Base-by-base conservation (phyloP, 495 filamentous ascomycete genomes). In the Bacidia gigantensis region DNA sequence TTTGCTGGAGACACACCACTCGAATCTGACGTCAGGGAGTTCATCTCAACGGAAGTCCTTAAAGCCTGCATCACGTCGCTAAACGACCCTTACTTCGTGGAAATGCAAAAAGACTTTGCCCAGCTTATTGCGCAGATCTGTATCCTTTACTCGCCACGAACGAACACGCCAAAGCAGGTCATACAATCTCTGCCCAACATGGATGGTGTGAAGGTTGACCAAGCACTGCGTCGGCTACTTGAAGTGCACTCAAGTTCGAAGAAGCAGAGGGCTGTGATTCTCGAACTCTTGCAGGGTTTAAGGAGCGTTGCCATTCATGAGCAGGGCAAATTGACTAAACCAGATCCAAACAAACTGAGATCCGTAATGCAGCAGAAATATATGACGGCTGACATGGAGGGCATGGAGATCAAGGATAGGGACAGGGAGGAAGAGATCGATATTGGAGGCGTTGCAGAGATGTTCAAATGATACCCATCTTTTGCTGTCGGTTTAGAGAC, bases 31-130 rank as follows among this genome's bases (percentile, higher is more conserved):
- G 89, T 97, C 52, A 84, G 89, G 55, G 89, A 96, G 61, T 99
- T 92, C 58, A 89, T 97, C 58, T 84, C 75, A 52, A 82, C 77
- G 24, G 86, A 94, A 54, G 86, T 90, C 2, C 73, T 93, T 21
- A 84, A 82, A 68, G 80, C 84, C 0, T 85, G 81, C 55, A 86
- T 94, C 65, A 83, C 87, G 20, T 90, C 86, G 12, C 75, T 99
- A 26, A 83, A 97, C 65, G 92, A 97, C 51, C 79, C 87, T 0
- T 96, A 97, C 62, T 97, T 97, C 58, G 89, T 95, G 39, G 92
- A 99, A 52, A 78, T 89, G 60, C 92, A 99, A 60, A 93, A 88
- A 64, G 92, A 97, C 32, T 76, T 97, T 10, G 92, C 87, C 12
- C 74, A 81, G 29, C 75, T 95, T 3, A 95, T 99, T 57, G 89